These are phyloP conservation scores for Eimeria brunetti DNA, from an alignment of 169 alveolate species.

Conservation along the genomic window DNA sequence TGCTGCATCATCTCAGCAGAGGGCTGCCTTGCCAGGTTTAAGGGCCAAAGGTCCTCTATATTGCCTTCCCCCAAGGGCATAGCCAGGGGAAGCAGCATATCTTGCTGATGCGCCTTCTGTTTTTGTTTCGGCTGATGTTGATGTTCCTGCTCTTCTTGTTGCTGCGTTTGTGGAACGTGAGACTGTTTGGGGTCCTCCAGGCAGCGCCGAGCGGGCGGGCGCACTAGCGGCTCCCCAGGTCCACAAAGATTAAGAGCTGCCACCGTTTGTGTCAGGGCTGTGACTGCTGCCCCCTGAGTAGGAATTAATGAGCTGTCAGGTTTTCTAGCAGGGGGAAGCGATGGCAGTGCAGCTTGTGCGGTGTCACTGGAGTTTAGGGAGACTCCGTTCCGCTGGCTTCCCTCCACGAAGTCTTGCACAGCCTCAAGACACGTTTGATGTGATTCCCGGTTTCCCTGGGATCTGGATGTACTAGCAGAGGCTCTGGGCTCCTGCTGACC, in stretches of 20 bases:
- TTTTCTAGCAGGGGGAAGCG: neutral
- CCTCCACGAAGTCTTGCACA: neutral
- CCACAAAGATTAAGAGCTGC: neutral
- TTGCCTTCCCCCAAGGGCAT: neutral
- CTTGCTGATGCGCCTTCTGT: slow-evolving; percentile 13
- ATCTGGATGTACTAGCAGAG: neutral
- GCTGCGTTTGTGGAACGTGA: neutral
- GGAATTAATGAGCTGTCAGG: neutral
- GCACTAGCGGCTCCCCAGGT: neutral
- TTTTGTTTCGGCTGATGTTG: neutral
- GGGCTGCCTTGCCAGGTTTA: neutral
- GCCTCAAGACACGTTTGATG: slow-evolving; percentile 1
- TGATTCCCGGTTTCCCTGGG: neutral
- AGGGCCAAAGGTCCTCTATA: slow-evolving; percentile 6
- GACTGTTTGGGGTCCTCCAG: neutral
- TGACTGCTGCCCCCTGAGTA: neutral
- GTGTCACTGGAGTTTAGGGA: neutral
- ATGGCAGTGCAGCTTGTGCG: neutral
- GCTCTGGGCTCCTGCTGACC: slow-evolving; percentile 24
- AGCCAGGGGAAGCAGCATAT: neutral
- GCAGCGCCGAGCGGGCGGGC: neutral
- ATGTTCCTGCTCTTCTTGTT: slow-evolving; percentile 2
- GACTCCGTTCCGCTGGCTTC: neutral
- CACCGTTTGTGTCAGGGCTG: neutral
- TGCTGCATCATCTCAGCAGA: slow-evolving; percentile 51